Evolutionary conservation across 495 filamentous ascomycete species (phyloP), one percentile per base, ranked within the genome.

Genomic region (Lophiostoma macrostomum): DNA sequence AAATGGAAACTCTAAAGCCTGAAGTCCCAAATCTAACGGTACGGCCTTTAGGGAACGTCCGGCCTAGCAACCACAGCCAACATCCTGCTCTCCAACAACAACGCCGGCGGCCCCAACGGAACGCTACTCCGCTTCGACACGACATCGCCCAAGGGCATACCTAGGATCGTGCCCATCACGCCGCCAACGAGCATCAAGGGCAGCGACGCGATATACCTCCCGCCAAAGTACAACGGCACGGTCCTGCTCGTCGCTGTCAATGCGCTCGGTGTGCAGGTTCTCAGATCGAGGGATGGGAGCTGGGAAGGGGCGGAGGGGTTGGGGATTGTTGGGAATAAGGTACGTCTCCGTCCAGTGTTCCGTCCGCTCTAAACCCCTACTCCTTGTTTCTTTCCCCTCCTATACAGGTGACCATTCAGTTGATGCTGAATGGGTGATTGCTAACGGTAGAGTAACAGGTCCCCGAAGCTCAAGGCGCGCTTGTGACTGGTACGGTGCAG

Each of bases 231-330:
- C 32, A 20, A 37, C 14, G 41, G 41, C 12, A 54, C 50, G 2
- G 40, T 54, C 22, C 39, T 54, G 14, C 50, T 54, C 8, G 50
- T 19, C 3, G 40, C 40, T 1, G 40, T 22, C 1, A 13, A 28
- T 28, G 31, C n/a, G 5, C 12, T 13, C 1, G 50, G 50, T 2
- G 22, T 54, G 14, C n/a, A 19, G 12, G 50, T 54, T 2, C 28
- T 39, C 11, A 19, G 50, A 7, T 10, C 4, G 7, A 54, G 30
- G 20, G 22, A 45, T 10, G 50, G 20, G 7, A 4, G 18, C 2
- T 54, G 50, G 50, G 18, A 45, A 5, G 27, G 6, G 14, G 50
- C 50, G 2, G 50, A 54, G 31, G 13, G 16, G 14, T 16, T 54
- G 19, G 50, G 50, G 10, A 18, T 13, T 11, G 50, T 54, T 20